Conservation (phyloP, 2,329 filamentous ascomycete genomes). For the Orbilia quercus region DNA sequence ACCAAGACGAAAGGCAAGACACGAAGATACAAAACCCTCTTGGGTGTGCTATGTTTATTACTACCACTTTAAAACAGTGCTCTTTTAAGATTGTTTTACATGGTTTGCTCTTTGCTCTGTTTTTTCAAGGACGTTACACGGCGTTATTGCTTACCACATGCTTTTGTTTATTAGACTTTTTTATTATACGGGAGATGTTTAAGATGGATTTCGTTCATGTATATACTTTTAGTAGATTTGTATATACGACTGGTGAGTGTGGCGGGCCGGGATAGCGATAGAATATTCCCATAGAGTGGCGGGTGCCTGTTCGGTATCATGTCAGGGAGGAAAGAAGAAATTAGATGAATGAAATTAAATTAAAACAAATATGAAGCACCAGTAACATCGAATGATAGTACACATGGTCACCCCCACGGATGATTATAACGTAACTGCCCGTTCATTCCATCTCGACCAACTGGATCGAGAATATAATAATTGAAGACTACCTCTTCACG, state of each 20-base stretch:
- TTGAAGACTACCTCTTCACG: too few species aligned
- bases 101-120: constrained; percentile 13
- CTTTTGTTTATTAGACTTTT: constrained; percentile 2
- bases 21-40: neutral
- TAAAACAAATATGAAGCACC: too few species aligned
- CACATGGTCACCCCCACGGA: too few species aligned
- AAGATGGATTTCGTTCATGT: neutral
- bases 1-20: constrained; percentile 14
- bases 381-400: too few species aligned
- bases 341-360: neutral
- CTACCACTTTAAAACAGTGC: constrained; percentile 6
- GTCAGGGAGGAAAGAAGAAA: too few species aligned
- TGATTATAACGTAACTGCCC: too few species aligned
- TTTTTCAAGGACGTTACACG: constrained; percentile 21
- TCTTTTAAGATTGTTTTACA: constrained; percentile 24
- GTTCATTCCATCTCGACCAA: too few species aligned
- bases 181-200: neutral
- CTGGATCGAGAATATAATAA: too few species aligned
- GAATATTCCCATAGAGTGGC: too few species aligned
- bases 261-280: too few species aligned
- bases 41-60: constrained; percentile 7
- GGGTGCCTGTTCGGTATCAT: too few species aligned
- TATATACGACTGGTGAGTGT: neutral
- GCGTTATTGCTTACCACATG: constrained; percentile 7
- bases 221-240: constrained; percentile 1